These are phyloP conservation scores for Aspergillus sp. DNA, from an alignment of 2,329 filamentous ascomycete genomes.

Conservation along the genomic window DNA sequence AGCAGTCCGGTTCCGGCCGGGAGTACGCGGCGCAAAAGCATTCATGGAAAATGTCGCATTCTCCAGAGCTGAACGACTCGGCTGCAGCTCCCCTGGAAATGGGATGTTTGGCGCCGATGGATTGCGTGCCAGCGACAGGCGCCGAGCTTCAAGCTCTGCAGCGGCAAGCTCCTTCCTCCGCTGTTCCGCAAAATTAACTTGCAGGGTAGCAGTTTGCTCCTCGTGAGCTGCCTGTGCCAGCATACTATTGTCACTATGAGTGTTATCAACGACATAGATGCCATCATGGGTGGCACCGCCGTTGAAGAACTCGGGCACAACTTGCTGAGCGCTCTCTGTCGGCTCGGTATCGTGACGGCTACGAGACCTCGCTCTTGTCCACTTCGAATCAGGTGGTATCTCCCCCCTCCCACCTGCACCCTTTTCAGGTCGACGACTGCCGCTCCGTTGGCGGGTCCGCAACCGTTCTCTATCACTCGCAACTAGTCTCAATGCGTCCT, in stretches of 20 bases:
- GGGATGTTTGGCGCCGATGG: conserved; percentile 79
- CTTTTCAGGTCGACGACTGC: conserved; percentile 51
- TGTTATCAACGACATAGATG: conserved; percentile 8
- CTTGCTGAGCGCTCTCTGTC: conserved; percentile 15
- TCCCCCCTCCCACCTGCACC: conserved; percentile 48
- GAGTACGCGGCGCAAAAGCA: conserved; percentile 36
- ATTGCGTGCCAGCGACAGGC: conserved; percentile 77
- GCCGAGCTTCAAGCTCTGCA: conserved; percentile 82
- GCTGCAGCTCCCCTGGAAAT: conserved; percentile 63
- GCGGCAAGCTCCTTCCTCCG: conserved; percentile 75
- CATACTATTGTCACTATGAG: conserved; percentile 2
- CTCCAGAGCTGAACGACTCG: conserved; percentile 47
- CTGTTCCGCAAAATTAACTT: conserved; percentile 57
- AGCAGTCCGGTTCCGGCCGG: conserved; percentile 33
- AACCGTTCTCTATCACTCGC: conserved; percentile 45
- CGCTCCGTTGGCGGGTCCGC: conserved; percentile 54
- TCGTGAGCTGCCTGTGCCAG: conserved; percentile 27
- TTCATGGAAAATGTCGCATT: conserved; percentile 42
- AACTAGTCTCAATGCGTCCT: conserved; percentile 56
- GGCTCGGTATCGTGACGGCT: conserved; percentile 37
- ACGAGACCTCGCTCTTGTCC: conserved; percentile 33
- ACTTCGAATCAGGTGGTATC: conserved; percentile 49
- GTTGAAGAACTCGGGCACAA: conserved; percentile 11
- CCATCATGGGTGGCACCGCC: conserved; percentile 16
- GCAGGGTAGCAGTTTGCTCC: conserved; percentile 22